Evolutionary conservation across 1,284 basidiomycete species (phyloP).

Genomic region (Ustilago lituana): DNA sequence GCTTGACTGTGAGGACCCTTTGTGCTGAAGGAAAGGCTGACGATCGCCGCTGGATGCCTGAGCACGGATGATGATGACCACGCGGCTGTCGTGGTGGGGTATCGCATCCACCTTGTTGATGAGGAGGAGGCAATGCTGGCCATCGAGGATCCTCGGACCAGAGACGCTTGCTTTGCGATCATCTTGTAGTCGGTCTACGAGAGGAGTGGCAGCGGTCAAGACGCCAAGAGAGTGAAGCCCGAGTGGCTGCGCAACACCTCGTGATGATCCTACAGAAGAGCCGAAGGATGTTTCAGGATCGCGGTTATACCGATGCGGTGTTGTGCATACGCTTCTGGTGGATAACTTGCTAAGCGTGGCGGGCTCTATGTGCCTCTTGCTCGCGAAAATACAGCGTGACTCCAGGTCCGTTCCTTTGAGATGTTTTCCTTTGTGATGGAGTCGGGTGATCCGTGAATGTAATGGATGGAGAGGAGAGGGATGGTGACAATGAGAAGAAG

Average conservation of each 20-base stretch:
- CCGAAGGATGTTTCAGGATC: constrained; percentile 2
- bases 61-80: constrained; percentile 1
- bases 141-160: constrained; percentile 24
- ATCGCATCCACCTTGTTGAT: constrained; percentile 19
- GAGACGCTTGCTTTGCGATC: constrained; percentile 35
- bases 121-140: constrained; percentile 17
- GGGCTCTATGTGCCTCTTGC: too few species aligned
- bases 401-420: too few species aligned
- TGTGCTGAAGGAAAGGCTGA: constrained; percentile 23
- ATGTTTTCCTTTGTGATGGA: background rate
- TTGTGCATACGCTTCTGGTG: background rate
- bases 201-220: background rate
- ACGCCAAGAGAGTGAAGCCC: background rate
- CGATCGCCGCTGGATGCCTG: background rate
- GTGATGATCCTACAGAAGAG: background rate
- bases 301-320: background rate
- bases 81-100: constrained; percentile 1
- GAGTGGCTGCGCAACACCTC: background rate
- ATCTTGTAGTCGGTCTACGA: constrained; percentile 8
- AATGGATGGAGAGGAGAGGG: background rate
- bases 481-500: background rate
- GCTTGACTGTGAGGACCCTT: constrained; percentile 30
- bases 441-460: background rate
- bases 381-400: too few species aligned
- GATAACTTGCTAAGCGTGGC: too few species aligned